Conservation (phyloP, 2,329 filamentous ascomycete species). For the Fusarium lateritium region DNA sequence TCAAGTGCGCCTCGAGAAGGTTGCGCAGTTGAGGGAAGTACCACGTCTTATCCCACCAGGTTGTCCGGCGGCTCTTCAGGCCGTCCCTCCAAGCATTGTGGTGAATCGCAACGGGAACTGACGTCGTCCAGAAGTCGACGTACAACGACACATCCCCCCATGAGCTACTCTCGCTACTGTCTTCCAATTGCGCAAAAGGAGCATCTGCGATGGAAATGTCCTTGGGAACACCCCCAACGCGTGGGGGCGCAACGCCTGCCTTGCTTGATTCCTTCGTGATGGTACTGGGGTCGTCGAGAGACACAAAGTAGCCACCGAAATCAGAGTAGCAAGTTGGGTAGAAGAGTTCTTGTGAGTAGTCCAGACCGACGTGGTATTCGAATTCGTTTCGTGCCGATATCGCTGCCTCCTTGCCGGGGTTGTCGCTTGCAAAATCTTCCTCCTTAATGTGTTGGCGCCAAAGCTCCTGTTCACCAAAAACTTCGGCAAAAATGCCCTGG, state of each 20-base stretch:
- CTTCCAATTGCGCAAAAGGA: slow-evolving; percentile 30
- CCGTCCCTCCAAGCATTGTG: slow-evolving; percentile 49
- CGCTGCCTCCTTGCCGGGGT: slow-evolving; percentile 33
- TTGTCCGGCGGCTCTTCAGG: slow-evolving; percentile 41
- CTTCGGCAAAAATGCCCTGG: slow-evolving; percentile 52
- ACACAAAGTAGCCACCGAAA: slow-evolving; percentile 46
- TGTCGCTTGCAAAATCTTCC: slow-evolving; percentile 27
- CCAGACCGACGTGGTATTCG: slow-evolving; percentile 50
- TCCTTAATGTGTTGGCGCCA: slow-evolving; percentile 40
- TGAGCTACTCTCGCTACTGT: neutral
- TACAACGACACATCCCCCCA: slow-evolving; percentile 47
- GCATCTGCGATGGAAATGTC: slow-evolving; percentile 40
- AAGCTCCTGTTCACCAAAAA: slow-evolving; percentile 50
- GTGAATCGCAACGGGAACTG: slow-evolving; percentile 46
- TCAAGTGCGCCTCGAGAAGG: slow-evolving; percentile 38
- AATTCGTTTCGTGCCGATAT: slow-evolving; percentile 33
- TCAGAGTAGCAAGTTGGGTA: slow-evolving; percentile 51
- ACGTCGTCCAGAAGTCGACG: slow-evolving; percentile 45
- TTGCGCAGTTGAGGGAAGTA: slow-evolving; percentile 45
- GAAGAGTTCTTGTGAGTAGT: slow-evolving; percentile 51
- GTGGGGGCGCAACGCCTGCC: slow-evolving; percentile 45
- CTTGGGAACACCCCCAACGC: slow-evolving; percentile 40
- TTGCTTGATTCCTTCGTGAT: slow-evolving; percentile 37
- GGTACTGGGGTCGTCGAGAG: slow-evolving; percentile 29
- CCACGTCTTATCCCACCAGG: slow-evolving; percentile 50